Evolutionary conservation across 495 filamentous ascomycete genomes (phyloP), one percentile per base, ranked within the genome.

Genomic region (Antarctomyces pellizariae): DNA sequence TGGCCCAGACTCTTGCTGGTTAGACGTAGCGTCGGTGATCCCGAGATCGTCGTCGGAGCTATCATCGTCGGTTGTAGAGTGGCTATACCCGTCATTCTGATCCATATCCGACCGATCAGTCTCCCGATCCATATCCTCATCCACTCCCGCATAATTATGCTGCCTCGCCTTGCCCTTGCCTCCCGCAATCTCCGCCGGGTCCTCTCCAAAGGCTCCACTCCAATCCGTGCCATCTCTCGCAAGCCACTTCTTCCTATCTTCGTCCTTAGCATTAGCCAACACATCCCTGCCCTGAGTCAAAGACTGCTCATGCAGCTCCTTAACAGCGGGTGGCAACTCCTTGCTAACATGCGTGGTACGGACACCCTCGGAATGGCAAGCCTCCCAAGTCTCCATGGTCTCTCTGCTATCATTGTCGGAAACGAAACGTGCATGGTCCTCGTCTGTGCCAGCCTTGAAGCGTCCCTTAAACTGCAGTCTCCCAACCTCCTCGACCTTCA

Each of bases 341-440:
- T 62, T 61, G 1, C 51, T 42, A 3, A 93, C 77, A 2, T 59
- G 55, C 24, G 62, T 61, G 0, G 53, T 49, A 5, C 84, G 64
- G 0, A 90, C 75, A 3, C 84, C 84, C 46, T 95, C 79, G 0
- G 75, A 63, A 13, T 67, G 57, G 39, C 83, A 92, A 0, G 79
- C 79, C 47, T 91, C 75, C 80, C 82, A 93, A 2, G 71, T 75
- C 53, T 93, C 84, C 37, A 73, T 89, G 0, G 84, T 92, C 53
- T 93, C 84, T 22, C 83, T 65, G 2, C 70, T 68, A 42, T 91
- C 69, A 37, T 86, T 91, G 46, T 92, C 79, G 15, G 70, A 62
- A 16, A 91, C 67, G 41, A 89, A 92, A 3, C 52, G 52, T 22
- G 72, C 58, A 43, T 92, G 84, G n/a, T 75, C 71, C 18, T 79